A percentile compares a stretch with the other conserved stretches of the same genome.
Conservation (phyloP, 2,329 filamentous ascomycete species). For the Acrocalymma vagum region DNA sequence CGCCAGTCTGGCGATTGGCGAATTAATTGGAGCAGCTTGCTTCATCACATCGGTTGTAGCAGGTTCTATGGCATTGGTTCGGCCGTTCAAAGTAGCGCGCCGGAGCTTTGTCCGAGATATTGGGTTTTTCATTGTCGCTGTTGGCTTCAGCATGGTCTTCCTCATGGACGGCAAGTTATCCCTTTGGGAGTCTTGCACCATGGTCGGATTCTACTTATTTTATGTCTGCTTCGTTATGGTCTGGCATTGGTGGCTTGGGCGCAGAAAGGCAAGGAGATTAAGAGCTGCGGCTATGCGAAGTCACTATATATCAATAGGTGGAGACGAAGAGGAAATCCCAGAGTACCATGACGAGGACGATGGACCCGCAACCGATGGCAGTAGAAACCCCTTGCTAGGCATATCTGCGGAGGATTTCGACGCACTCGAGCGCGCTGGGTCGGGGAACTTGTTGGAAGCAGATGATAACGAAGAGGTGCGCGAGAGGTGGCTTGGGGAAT, state of each 20-base stretch:
- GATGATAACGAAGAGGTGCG: slow-evolving; percentile 69
- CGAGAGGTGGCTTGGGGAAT: slow-evolving; percentile 75
- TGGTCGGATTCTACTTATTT: slow-evolving; percentile 91
- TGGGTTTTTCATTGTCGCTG: slow-evolving; percentile 87
- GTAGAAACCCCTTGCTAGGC: slow-evolving; percentile 52
- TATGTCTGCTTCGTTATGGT: slow-evolving; percentile 88
- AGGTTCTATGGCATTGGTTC: slow-evolving; percentile 95
- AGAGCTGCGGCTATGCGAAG: slow-evolving; percentile 77
- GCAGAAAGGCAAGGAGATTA: slow-evolving; percentile 67
- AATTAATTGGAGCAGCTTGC: slow-evolving; percentile 91
- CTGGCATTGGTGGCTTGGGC: slow-evolving; percentile 88
- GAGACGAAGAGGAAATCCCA: slow-evolving; percentile 66
- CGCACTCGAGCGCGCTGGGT: slow-evolving; percentile 65
- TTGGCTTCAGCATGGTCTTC: slow-evolving; percentile 86
- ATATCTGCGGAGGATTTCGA: slow-evolving; percentile 70
- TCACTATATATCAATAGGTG: slow-evolving; percentile 71
- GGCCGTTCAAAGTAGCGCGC: slow-evolving; percentile 89
- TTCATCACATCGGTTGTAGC: slow-evolving; percentile 98
- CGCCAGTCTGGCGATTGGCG: slow-evolving; percentile 94
- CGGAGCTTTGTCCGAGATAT: slow-evolving; percentile 93
- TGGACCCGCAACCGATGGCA: slow-evolving; percentile 47
- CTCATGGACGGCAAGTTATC: slow-evolving; percentile 83
- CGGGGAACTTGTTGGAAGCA: slow-evolving; percentile 66
- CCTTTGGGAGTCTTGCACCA: slow-evolving; percentile 87
- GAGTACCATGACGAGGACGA: slow-evolving; percentile 65